A percentile compares a stretch with the other conserved stretches of the same genome.
Conservation (phyloP, 352 stramenopile species). For the Globisporangium barbulae region DNA sequence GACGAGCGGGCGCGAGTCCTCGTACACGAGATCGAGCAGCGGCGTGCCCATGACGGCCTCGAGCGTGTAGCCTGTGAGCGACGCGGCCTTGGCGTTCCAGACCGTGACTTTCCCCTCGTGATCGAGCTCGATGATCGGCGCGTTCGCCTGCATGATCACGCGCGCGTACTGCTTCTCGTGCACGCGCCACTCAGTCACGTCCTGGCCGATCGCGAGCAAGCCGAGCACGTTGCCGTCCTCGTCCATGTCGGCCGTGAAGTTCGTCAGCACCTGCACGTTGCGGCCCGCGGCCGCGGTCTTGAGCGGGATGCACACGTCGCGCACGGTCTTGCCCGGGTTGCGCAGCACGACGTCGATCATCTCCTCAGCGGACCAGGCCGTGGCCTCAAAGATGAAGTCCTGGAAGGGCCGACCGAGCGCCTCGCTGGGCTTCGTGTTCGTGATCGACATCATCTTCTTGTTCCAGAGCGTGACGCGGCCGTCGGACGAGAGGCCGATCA, state of each 20-base stretch:
- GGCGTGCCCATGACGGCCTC: slow-evolving; percentile 41
- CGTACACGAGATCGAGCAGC: slow-evolving; percentile 46
- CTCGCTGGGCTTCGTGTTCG: slow-evolving; percentile 24
- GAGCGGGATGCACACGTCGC: slow-evolving; percentile 45
- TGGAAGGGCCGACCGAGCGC: slow-evolving; percentile 34
- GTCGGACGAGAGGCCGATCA: slow-evolving; percentile 36
- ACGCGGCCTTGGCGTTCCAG: slow-evolving; percentile 66
- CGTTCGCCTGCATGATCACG: slow-evolving; percentile 72
- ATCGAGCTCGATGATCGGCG: slow-evolving; percentile 77
- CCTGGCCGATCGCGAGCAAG: slow-evolving; percentile 40
- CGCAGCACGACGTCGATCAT: slow-evolving; percentile 19
- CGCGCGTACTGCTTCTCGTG: slow-evolving; percentile 49
- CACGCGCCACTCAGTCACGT: slow-evolving; percentile 43
- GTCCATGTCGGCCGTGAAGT: slow-evolving; percentile 51
- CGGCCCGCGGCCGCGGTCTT: slow-evolving; percentile 35
- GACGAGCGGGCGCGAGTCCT: slow-evolving; percentile 42
- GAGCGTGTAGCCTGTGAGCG: slow-evolving; percentile 56
- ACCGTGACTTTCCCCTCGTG: slow-evolving; percentile 52
- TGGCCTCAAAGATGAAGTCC: slow-evolving; percentile 30
- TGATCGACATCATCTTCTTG: slow-evolving; percentile 43
- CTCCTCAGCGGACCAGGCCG: slow-evolving; percentile 15
- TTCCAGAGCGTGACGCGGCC: slow-evolving; percentile 68
- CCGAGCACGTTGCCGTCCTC: slow-evolving; percentile 27
- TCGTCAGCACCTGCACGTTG: slow-evolving; percentile 55
- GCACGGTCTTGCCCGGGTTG: slow-evolving; percentile 21